phyloP scores from a whole-genome alignment of 345 rosid species.

The Linum lewisii region DNA sequence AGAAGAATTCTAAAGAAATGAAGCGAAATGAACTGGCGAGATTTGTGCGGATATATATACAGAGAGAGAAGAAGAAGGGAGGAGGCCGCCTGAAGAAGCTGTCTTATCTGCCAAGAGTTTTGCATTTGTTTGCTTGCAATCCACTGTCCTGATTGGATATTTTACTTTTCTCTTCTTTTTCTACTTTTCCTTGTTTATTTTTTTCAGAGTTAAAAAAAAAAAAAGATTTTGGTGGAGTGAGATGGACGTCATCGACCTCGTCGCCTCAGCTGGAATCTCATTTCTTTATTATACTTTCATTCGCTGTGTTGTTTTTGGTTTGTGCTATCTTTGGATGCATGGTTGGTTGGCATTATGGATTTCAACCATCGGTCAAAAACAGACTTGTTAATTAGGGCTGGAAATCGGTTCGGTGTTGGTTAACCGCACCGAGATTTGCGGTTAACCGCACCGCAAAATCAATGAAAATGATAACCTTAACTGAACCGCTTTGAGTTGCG shows the following conservation, averaged over 20 bases:
- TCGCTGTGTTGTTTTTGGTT: too few relatives aligned
- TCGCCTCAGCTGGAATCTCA: conserved; percentile 28
- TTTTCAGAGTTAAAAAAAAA: too few relatives aligned
- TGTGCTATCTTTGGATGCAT: too few relatives aligned
- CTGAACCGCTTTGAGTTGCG: too few relatives aligned
- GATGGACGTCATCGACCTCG: conserved; percentile 35
- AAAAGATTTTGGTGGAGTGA: conserved; percentile 29
- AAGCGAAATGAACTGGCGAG: conserved; percentile 24
- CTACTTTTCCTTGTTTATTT: neutral
- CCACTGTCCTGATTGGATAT: neutral
- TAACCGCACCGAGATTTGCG: too few relatives aligned
- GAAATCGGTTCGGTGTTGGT: too few relatives aligned
- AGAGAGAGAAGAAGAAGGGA: neutral
- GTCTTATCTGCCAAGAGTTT: conserved; percentile 15
- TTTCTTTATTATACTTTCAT: too few relatives aligned
- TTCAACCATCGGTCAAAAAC: too few relatives aligned
- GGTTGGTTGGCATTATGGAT: too few relatives aligned
- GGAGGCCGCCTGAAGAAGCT: conserved; percentile 11
- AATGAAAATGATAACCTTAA: too few relatives aligned
- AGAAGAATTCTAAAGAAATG: neutral
- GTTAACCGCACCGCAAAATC: too few relatives aligned
- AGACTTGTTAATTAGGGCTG: too few relatives aligned
- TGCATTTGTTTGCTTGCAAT: conserved; percentile 6
- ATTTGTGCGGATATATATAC: neutral
- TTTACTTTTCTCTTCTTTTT: neutral